Evolutionary conservation across 2,329 filamentous ascomycete species (phyloP).

Genomic region (Colletotrichum eleusines): DNA sequence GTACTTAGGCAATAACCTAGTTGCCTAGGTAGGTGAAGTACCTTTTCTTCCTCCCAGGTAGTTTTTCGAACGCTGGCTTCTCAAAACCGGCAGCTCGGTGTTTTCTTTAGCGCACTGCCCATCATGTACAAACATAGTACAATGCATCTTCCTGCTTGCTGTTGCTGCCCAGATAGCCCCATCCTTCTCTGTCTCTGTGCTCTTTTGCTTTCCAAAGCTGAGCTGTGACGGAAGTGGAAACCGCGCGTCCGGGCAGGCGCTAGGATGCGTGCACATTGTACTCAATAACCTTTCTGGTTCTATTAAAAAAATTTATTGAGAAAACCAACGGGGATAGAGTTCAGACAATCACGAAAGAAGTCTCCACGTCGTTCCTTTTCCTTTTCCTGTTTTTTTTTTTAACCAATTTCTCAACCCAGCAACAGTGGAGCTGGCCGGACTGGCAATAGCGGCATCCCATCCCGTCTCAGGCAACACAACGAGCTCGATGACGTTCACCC

Average conservation of each 20-base stretch:
- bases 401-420: background rate
- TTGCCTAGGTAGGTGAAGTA: too few species aligned
- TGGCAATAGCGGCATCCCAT: background rate
- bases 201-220: background rate
- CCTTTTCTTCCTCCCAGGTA: background rate
- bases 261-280: slow-evolving; percentile 27
- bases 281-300: background rate
- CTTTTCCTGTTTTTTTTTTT: background rate
- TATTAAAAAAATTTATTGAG: background rate
- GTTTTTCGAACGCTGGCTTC: background rate
- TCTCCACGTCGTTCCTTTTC: background rate
- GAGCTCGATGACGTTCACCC: slow-evolving; percentile 9
- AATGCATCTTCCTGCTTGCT: background rate
- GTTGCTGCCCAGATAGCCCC: slow-evolving; percentile 15
- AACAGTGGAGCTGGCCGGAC: slow-evolving; percentile 6
- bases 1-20: too few species aligned
- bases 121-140: too few species aligned
- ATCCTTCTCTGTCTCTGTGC: background rate
- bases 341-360: background rate
- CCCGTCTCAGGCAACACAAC: too few species aligned
- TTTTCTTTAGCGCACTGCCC: background rate
- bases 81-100: slow-evolving; percentile 16
- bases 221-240: background rate
- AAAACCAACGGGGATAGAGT: background rate
- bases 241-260: slow-evolving; percentile 16